Conservation (phyloP, 2,329 filamentous ascomycete species). For the Trichoderma endophyticum region DNA sequence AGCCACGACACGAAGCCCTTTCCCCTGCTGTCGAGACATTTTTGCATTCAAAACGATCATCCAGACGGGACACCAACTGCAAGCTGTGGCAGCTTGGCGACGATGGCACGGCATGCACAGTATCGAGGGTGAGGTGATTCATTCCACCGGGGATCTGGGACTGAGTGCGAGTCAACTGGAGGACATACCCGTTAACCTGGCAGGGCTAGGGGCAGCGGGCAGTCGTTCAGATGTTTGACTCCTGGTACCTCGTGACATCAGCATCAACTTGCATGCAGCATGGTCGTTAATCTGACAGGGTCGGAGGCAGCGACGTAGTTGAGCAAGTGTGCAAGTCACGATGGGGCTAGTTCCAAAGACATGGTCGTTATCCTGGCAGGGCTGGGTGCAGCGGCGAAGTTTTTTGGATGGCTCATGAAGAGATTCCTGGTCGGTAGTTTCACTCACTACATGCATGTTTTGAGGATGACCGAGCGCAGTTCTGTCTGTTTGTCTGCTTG, state of each 20-base stretch:
- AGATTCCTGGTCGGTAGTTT: neutral
- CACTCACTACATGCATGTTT: neutral
- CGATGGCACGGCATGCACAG: neutral
- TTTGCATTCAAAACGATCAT: neutral
- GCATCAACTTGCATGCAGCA: neutral
- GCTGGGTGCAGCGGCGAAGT: conserved; percentile 1
- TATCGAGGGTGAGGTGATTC: neutral
- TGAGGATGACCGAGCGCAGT: neutral
- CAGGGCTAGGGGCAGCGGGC: conserved; percentile 3
- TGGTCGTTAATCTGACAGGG: conserved; percentile 1
- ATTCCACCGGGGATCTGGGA: neutral
- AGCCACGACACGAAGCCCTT: neutral
- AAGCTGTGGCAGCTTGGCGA: neutral
- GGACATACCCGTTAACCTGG: neutral
- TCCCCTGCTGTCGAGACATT: neutral
- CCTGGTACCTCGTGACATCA: neutral
- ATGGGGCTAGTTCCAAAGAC: neutral
- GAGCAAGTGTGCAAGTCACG: neutral
- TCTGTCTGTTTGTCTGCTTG: neutral
- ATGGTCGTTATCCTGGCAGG: conserved; percentile 5
- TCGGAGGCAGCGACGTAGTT: conserved; percentile 2
- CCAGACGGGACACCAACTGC: neutral
- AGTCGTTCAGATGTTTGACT: neutral
- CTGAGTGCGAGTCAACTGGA: neutral
- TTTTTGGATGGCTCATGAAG: neutral